Evolutionary conservation across 1,139 yeast genomes (phyloP), one percentile per base, ranked within the genome.

Genomic region (Saccharomyces hybrid): DNA sequence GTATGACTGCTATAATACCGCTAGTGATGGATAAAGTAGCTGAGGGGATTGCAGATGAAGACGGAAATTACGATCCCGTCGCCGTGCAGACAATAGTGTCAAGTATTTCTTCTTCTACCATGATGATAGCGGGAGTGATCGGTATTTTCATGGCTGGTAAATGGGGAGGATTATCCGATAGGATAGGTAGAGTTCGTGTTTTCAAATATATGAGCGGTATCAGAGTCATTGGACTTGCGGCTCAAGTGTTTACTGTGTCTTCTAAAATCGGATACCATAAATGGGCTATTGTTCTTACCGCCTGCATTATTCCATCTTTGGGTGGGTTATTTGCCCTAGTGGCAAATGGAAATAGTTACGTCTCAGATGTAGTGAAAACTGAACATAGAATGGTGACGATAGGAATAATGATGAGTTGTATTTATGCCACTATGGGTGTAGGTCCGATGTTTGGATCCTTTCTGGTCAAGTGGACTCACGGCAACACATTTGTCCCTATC

Each of bases 361-460:
- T 83, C 24, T 72, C 81, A 29, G 88, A 83, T 66, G 77, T 82
- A 26, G 80, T 78, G n/a, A 78, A 75, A 19, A 76, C 81, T 1
- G 72, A 71, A 27, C 74, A 78, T 48, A 69, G 88, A 55, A 75
- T 79, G 14, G 75, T 77, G 55, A 70, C 77, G 2, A 71, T 83
- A 61, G 85, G 86, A 1, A 62, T 76, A 26, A 67, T 78, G 47
- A 72, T 77, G 61, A 84, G 86, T 5, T 70, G 75, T 27, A 64
- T 81, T 48, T 82, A 78, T 59, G 70, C 76, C 5, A 84, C 86
- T 2, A 67, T 79, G 59, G 78, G 83, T 3, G 44, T 75, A 16
- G 88, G 88, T 1, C 88, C 88, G 0, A 57, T 81, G 51, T 53
- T 75, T 1, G 82, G 85, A 1, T 81, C 84, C 42, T 54, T 73